phyloP scores from a whole-genome alignment of 805 yeast genomes.

The Saccharomycopsis malanga region DNA sequence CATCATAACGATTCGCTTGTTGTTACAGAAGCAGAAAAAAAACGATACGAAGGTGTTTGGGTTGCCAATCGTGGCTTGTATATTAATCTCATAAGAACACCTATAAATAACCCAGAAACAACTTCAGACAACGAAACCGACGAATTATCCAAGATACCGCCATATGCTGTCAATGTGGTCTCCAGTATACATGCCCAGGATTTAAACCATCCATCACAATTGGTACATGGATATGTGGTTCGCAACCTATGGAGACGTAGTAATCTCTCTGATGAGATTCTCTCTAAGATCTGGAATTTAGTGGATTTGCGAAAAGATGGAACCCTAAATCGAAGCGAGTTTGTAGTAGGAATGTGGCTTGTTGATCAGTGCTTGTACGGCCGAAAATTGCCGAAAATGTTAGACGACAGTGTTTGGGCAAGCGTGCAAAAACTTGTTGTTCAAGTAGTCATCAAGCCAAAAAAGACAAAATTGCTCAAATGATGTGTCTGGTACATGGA shows the following conservation, averaged over 20 bases:
- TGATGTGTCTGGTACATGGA: neutral
- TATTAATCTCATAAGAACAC: conserved; percentile 29
- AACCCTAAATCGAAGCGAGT: conserved; percentile 69
- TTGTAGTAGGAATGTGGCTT: conserved; percentile 95
- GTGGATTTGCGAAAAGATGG: conserved; percentile 68
- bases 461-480: conserved; percentile 19
- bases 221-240: conserved; percentile 41
- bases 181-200: conserved; percentile 6
- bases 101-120: conserved; percentile 24
- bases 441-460: conserved; percentile 26
- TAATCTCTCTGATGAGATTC: conserved; percentile 53
- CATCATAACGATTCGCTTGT: conserved; percentile 56
- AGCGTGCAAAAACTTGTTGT: conserved; percentile 53
- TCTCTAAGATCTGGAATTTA: conserved; percentile 60
- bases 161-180: conserved; percentile 3
- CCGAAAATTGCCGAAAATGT: conserved; percentile 68
- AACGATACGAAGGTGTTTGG: conserved; percentile 92
- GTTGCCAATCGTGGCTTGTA: conserved; percentile 75
- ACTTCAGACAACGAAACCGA: neutral
- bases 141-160: neutral
- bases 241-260: conserved; percentile 77
- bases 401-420: conserved; percentile 71
- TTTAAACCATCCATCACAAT: conserved; percentile 17
- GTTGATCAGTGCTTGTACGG: conserved; percentile 96
- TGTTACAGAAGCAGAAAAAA: conserved; percentile 60